Conservation (phyloP, 768 basidiomycete genomes). For the Rhizopogon rudus region DNA sequence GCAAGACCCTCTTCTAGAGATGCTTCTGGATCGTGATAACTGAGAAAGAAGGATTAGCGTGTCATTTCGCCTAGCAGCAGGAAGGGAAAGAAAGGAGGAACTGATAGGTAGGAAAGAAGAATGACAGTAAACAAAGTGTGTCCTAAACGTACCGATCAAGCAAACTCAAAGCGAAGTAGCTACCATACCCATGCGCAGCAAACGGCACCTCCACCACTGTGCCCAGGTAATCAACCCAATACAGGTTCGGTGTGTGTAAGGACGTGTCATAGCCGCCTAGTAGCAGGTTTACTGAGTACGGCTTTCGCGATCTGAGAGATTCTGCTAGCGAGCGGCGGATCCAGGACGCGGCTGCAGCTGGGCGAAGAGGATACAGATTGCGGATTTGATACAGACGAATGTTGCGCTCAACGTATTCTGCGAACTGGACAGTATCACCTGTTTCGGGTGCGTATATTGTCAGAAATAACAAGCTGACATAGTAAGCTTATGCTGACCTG, state of each 20-base stretch:
- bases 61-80: background rate
- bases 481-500: slow-evolving; percentile 48
- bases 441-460: background rate
- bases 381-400: slow-evolving; percentile 95
- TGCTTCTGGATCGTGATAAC: slow-evolving; percentile 90
- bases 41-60: slow-evolving; percentile 22
- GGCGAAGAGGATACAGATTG: slow-evolving; percentile 84
- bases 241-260: slow-evolving; percentile 66
- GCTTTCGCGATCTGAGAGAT: slow-evolving; percentile 79
- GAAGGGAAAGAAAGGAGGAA: background rate
- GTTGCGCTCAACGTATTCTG: slow-evolving; percentile 95
- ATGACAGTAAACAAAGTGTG: background rate
- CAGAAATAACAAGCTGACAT: background rate
- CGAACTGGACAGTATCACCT: slow-evolving; percentile 97
- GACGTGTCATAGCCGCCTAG: slow-evolving; percentile 90
- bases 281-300: slow-evolving; percentile 90
- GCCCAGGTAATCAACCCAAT: slow-evolving; percentile 97
- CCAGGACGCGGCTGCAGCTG: slow-evolving; percentile 91
- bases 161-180: slow-evolving; percentile 88
- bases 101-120: background rate
- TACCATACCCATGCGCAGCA: slow-evolving; percentile 92
- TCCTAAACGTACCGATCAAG: slow-evolving; percentile 69
- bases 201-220: slow-evolving; percentile 87
- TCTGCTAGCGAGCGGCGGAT: slow-evolving; percentile 87
- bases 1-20: slow-evolving; percentile 81